A percentile compares a stretch with the other conserved stretches of the same genome.
phyloP scores from a whole-genome alignment of 2,329 filamentous ascomycete species.

The Fusarium musae region DNA sequence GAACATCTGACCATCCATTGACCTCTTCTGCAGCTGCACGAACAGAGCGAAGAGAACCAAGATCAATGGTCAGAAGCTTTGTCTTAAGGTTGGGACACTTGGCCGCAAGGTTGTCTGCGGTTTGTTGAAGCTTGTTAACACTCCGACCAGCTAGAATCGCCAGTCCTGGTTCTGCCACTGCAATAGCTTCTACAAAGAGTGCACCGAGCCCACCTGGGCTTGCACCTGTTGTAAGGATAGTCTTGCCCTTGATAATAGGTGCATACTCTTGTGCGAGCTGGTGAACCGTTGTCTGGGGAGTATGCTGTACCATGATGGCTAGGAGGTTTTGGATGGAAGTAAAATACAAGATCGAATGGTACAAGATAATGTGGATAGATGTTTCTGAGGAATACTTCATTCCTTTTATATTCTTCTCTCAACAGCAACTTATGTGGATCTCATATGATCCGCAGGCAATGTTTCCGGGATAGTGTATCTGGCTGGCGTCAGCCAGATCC shows the following conservation, averaged over 20 bases:
- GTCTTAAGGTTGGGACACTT: neutral
- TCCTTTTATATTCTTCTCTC: neutral
- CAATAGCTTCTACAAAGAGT: neutral
- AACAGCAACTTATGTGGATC: neutral
- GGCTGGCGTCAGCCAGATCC: constrained; percentile 13
- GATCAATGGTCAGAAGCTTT: neutral
- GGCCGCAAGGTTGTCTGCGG: neutral
- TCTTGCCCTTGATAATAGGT: constrained; percentile 7
- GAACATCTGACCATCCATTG: neutral
- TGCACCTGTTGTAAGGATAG: constrained; percentile 6
- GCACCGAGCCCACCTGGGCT: constrained; percentile 12
- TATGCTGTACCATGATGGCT: neutral
- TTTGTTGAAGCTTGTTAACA: constrained; percentile 7
- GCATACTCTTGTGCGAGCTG: constrained; percentile 10
- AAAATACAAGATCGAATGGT: neutral
- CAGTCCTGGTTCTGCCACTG: neutral
- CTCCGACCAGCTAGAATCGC: constrained; percentile 10
- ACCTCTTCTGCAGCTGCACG: constrained; percentile 1
- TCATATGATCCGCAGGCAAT: neutral
- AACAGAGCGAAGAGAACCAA: neutral
- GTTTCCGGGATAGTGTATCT: neutral
- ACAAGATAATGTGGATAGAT: neutral
- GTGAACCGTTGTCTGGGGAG: neutral
- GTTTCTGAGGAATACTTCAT: neutral
- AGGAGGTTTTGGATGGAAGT: no score